These are phyloP conservation scores for Sporothrix pseudoabietina DNA, from an alignment of 2,329 filamentous ascomycete species.

Conservation along the genomic window DNA sequence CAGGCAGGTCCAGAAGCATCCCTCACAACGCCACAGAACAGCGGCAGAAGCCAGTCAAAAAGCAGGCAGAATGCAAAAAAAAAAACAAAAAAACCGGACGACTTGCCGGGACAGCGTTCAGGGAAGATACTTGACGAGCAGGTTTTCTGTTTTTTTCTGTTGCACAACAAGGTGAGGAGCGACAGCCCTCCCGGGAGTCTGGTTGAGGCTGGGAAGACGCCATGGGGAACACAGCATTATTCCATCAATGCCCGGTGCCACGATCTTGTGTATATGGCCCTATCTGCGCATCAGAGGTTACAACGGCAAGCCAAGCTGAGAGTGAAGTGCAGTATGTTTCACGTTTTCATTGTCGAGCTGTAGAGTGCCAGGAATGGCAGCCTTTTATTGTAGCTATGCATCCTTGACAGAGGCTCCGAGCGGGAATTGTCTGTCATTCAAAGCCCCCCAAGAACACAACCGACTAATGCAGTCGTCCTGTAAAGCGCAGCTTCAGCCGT, in stretches of 20 bases:
- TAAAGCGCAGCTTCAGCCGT: conserved; percentile 47
- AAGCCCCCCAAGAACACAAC: background rate
- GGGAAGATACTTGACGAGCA: background rate
- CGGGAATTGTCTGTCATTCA: background rate
- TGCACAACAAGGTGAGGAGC: background rate
- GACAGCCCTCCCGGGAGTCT: background rate
- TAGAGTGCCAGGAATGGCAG: background rate
- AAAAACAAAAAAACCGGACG: too few relatives aligned
- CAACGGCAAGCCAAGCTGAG: background rate
- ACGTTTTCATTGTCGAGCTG: background rate
- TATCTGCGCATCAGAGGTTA: background rate
- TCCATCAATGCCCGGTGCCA: background rate
- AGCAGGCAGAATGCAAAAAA: background rate
- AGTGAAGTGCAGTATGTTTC: too few relatives aligned
- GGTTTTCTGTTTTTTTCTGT: background rate
- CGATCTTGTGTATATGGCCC: background rate
- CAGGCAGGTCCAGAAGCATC: background rate
- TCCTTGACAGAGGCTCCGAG: background rate
- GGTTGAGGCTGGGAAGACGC: background rate
- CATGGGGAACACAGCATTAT: background rate
- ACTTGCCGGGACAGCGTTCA: background rate
- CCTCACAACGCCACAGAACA: background rate
- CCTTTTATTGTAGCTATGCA: background rate
- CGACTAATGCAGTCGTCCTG: conserved; percentile 38
- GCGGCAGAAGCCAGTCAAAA: background rate